Base-by-base conservation (phyloP, 2,329 filamentous ascomycete species). In the Penicillium expansum region DNA sequence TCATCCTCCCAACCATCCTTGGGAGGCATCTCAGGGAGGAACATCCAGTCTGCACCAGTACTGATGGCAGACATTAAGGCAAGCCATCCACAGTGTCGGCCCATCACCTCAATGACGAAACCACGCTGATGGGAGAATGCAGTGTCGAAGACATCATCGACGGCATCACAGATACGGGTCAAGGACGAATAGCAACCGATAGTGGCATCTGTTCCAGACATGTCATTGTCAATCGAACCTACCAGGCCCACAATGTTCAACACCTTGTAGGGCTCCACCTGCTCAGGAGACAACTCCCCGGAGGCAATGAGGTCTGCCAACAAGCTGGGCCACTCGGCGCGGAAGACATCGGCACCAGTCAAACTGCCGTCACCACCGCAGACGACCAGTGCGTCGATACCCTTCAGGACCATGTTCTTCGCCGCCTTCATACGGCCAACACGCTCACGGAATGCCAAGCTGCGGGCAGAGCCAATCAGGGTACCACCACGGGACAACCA, bases 61-160 rank as follows among this genome's bases (percentile, higher is more conserved):
- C 91, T 92, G 58, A 99, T 92, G 69, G 92, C 93, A 14, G 93
- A 89, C 88, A 97, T 97, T 60, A 99, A 83, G 39, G 94, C 94
- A 60, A 99, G 82, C 94, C 94, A 99, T 61, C 94, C 94, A 74
- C 94, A 99, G 77, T 99, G 93, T 58, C 94, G 85, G 48, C 94
- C 94, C 94, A 99, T 99, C 69, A 99, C 94, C 75, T 97, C 94
- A 61, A 99, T 90, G 56, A 99, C 92, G 75, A 99, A 99, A 38
- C 94, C 94, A 67, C 94, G 84, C 63, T 96, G 95, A 76, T 99
- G 94, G 29, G 92, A 97, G 51, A 93, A 93, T 0, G 94, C 97
- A 20, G 93, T 92, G 76, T 99, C 93, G 67, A 99, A 80, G 29
- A 80, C 96, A 71, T 92, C 93, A 78, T 99, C 94, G 57, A 99